Percentiles rank a stretch among this genome's conserved stretches.
Conservation (phyloP, 2,329 filamentous ascomycete genomes). For the Diaporthe humulicola region DNA sequence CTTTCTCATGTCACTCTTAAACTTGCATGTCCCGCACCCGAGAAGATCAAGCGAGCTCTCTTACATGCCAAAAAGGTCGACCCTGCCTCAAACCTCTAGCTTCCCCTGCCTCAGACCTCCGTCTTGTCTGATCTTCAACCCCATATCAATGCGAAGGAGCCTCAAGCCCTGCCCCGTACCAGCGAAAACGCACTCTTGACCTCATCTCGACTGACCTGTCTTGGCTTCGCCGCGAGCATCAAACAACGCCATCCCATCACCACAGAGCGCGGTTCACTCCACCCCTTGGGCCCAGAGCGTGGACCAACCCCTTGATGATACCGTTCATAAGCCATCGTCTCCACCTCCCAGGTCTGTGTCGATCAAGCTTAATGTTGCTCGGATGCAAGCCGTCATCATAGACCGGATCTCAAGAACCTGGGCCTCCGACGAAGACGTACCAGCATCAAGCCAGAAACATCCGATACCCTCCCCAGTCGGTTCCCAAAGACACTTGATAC, state of each 20-base stretch:
- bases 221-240: slow-evolving; percentile 34
- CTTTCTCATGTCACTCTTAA: slow-evolving; percentile 57
- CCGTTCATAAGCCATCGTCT: slow-evolving; percentile 22
- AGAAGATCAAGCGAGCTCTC: slow-evolving; percentile 52
- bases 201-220: slow-evolving; percentile 36
- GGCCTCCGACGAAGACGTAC: slow-evolving; percentile 59
- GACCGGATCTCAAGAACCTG: slow-evolving; percentile 65
- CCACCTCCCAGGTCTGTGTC: slow-evolving; percentile 36
- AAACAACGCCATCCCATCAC: slow-evolving; percentile 41
- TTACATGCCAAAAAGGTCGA: slow-evolving; percentile 52
- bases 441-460: slow-evolving; percentile 55
- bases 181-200: slow-evolving; percentile 34
- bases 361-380: slow-evolving; percentile 60
- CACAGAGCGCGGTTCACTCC: slow-evolving; percentile 31
- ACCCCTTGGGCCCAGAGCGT: slow-evolving; percentile 12
- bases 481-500: slow-evolving; percentile 56
- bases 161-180: slow-evolving; percentile 42
- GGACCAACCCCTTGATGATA: slow-evolving; percentile 29
- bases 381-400: slow-evolving; percentile 67
- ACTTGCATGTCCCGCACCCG: slow-evolving; percentile 55
- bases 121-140: slow-evolving; percentile 54
- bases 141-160: slow-evolving; percentile 48
- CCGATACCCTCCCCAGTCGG: slow-evolving; percentile 53
- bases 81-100: slow-evolving; percentile 50
- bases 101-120: slow-evolving; percentile 42